A percentile compares a stretch with the other conserved stretches of the same genome.
These are phyloP conservation scores for Nemania sp. DNA, from an alignment of 2,329 filamentous ascomycete genomes.

Conservation along the genomic window DNA sequence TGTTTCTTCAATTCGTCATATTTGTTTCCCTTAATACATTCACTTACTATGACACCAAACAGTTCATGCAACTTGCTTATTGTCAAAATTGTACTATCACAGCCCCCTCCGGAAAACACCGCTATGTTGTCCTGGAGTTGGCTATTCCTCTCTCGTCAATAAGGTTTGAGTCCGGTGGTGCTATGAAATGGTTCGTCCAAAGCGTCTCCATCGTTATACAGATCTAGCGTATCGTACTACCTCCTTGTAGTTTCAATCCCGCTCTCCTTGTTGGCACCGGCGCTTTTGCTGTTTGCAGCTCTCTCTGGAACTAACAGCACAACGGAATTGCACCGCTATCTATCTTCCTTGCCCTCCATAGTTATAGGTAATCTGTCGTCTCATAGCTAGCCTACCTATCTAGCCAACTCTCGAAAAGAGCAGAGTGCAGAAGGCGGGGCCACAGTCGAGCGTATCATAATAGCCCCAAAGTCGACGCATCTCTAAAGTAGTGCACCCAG, in stretches of 20 bases:
- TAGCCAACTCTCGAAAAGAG: neutral
- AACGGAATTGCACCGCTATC: slow-evolving; percentile 4
- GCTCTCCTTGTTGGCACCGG: neutral
- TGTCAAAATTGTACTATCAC: neutral
- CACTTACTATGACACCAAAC: no score
- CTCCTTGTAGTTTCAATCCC: neutral
- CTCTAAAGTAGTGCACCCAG: neutral
- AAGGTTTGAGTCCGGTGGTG: slow-evolving; percentile 20
- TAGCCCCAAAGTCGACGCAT: neutral
- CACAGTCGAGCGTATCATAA: neutral
- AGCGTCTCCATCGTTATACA: slow-evolving; percentile 5
- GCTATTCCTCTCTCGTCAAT: slow-evolving; percentile 17
- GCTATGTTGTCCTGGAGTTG: neutral
- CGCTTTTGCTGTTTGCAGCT: neutral
- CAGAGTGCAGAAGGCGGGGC: neutral
- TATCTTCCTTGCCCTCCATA: neutral
- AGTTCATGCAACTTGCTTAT: no score
- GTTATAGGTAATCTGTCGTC: neutral
- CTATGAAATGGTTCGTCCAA: slow-evolving; percentile 10
- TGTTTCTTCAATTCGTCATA: no score
- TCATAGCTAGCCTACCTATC: neutral
- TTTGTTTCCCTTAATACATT: no score
- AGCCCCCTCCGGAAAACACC: neutral
- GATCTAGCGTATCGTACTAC: no score
- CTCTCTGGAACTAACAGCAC: neutral